phyloP scores from a whole-genome alignment of 129 eudicot species.

The Pittosporum tobira region DNA sequence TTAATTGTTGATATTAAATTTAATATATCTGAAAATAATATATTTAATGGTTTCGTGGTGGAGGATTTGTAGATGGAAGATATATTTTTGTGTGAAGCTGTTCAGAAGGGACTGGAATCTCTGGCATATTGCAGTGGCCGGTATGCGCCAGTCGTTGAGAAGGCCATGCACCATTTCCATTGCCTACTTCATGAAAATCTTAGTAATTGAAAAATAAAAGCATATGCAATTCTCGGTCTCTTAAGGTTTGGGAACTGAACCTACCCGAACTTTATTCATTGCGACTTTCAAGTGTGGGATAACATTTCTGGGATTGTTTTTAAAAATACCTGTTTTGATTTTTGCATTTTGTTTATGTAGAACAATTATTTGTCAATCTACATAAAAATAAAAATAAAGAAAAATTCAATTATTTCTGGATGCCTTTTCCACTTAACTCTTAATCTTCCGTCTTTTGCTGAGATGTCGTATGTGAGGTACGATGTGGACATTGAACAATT shows the following conservation, averaged over 20 bases:
- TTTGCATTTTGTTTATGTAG: no score
- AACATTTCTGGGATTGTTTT: no score
- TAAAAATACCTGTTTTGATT: no score
- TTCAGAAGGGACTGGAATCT: constrained; percentile 85
- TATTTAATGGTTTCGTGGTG: background rate
- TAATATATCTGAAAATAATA: background rate
- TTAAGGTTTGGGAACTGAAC: background rate
- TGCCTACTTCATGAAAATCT: constrained; percentile 46
- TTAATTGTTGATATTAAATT: background rate
- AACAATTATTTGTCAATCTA: no score
- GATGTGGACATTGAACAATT: no score
- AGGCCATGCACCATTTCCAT: constrained; percentile 93
- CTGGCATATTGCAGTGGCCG: constrained; percentile 62
- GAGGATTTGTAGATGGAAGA: constrained; percentile 60
- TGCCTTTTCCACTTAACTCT: no score
- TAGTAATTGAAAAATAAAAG: constrained; percentile 6
- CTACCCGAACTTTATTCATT: no score
- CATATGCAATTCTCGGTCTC: background rate
- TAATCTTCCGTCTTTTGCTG: no score
- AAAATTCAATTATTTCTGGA: no score
- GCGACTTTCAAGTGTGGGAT: no score
- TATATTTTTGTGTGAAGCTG: constrained; percentile 54
- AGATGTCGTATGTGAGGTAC: no score
- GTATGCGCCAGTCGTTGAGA: constrained; percentile 65
- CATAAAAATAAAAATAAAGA: no score